phyloP scores from a whole-genome alignment of 2,329 filamentous ascomycete genomes.

The Ceratocystis papillata region DNA sequence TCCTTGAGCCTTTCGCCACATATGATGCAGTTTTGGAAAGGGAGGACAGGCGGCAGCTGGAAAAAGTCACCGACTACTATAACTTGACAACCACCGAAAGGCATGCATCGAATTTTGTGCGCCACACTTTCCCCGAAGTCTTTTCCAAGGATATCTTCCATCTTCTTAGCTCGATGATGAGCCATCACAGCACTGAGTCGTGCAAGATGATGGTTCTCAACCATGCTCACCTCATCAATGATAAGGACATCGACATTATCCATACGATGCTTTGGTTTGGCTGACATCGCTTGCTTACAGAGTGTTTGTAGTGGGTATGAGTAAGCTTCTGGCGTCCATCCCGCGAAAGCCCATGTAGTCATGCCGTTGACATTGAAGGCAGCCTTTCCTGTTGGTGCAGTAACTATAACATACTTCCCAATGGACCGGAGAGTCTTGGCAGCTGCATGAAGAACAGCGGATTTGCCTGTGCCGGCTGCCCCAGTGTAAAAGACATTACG shows the following conservation, averaged over 20 bases:
- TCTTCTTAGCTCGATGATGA: background rate
- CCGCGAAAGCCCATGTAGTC: background rate
- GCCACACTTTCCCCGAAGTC: too few species aligned
- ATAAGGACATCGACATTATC: background rate
- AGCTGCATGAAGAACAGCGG: background rate
- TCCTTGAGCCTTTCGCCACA: background rate
- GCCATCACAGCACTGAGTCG: background rate
- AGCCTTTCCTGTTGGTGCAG: background rate
- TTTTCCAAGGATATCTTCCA: too few species aligned
- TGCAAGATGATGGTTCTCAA: background rate
- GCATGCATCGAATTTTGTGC: background rate
- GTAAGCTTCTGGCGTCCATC: background rate
- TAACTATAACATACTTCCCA: too few species aligned
- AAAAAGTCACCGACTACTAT: constrained; percentile 1
- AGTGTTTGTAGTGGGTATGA: background rate
- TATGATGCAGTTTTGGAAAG: background rate
- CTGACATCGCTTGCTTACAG: too few species aligned
- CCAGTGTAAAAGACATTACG: background rate
- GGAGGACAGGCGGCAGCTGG: constrained; percentile 8
- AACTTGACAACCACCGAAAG: constrained; percentile 10
- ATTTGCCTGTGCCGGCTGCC: constrained; percentile 3
- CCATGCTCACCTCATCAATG: constrained; percentile 4
- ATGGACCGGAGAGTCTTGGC: background rate
- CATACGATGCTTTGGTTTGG: too few species aligned
- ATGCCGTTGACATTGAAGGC: background rate